Percentiles rank a stretch among this genome's conserved stretches.
These are phyloP conservation scores for Jaltomata sinuosa DNA, from an alignment of 257 asterid species.

Conservation along the genomic window DNA sequence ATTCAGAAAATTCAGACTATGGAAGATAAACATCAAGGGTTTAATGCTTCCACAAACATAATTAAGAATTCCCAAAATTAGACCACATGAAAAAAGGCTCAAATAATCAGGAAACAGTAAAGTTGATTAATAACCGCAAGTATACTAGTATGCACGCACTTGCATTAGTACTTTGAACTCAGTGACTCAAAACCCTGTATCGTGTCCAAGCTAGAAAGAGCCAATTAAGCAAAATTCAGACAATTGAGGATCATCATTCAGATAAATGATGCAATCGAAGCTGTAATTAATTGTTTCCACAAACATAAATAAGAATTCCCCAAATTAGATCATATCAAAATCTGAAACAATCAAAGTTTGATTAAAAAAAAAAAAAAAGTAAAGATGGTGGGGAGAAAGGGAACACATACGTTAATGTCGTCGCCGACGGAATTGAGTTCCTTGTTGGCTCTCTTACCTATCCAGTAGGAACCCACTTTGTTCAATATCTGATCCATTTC, in stretches of 20 bases:
- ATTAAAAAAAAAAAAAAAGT: no score
- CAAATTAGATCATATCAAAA: neutral
- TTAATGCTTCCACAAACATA: neutral
- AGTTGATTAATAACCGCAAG: neutral
- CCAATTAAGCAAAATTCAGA: neutral
- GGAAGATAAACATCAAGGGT: no score
- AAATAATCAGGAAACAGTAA: neutral
- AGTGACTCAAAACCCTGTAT: neutral
- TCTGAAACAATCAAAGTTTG: neutral
- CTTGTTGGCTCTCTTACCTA: conserved; percentile 61
- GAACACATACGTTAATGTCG: conserved; percentile 58
- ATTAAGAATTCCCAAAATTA: neutral
- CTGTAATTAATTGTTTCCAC: neutral
- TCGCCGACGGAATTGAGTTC: conserved; percentile 68
- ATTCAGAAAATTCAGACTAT: neutral
- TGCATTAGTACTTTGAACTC: neutral
- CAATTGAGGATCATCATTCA: neutral
- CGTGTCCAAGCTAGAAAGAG: neutral
- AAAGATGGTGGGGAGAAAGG: no score
- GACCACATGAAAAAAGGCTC: neutral
- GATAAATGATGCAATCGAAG: neutral
- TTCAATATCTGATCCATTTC: conserved; percentile 78
- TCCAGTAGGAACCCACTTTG: conserved; percentile 90
- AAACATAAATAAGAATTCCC: neutral
- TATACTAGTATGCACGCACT: neutral